Evolutionary conservation across 805 yeast genomes (phyloP), one percentile per base, ranked within the genome.

Genomic region (Diddensiella transvaalensis): DNA sequence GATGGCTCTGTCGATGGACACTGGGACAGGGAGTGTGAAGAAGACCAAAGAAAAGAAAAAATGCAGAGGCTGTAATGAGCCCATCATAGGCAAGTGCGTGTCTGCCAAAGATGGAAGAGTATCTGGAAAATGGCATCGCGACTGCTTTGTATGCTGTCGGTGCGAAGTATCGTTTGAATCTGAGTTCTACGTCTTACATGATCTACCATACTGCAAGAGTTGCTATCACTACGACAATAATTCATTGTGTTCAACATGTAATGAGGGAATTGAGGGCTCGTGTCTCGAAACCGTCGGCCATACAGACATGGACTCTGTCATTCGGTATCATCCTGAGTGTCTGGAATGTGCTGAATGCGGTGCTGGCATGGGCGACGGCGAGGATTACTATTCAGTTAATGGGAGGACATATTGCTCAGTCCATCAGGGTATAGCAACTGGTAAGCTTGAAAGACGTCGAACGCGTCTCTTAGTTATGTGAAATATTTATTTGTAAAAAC

Each of bases 121-220:
- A 11, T 50, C 61, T 17, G 98, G 97, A 0, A 91, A 89, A 63
- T 93, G 98, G 98, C 99, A 93, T 63, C 75, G 95, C 35, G 67
- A 73, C 13, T 93, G 99, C 63, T 91, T 93, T 71, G 70, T 71
- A 11, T 93, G 99, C 70, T 67, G 73, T 17, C 66, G 72, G 10
- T 91, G 98, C 69, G 66, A 66, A 5, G 83, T 89, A 58, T 48
- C 52, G 29, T 60, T 67, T 35, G 62, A 52, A 21, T 40, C 55
- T 21, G 67, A 66, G 47, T 67, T 69, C 38, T 93, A 90, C 64
- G 96, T 86, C 4, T 74, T 80, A 37, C 72, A 82, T 26, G 95
- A 91, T 66, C 60, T 71, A 50, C 96, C 98, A 11, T 88, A 82
- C 66, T 93, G 99, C 70, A 79, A 80, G 53, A 65, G 68, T 30